A percentile compares a stretch with the other conserved stretches of the same genome.
Conservation (phyloP, 2,329 filamentous ascomycete genomes). For the Mariannaea elegans region DNA sequence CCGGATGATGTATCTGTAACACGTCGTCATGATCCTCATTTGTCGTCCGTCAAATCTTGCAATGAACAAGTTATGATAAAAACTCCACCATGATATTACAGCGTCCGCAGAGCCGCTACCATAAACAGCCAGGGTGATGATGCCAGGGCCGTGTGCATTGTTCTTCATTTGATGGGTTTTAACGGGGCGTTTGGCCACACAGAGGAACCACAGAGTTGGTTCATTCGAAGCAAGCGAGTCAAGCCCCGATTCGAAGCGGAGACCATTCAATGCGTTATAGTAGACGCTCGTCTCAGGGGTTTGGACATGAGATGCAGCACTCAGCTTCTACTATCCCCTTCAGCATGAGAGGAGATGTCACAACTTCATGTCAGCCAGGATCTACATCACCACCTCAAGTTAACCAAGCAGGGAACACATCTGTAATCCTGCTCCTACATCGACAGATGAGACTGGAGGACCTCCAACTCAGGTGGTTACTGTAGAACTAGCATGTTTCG, state of each 20-base stretch:
- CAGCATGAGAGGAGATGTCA: conserved; percentile 16
- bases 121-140: not conserved
- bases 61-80: too few species aligned
- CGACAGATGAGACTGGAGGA: not conserved
- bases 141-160: conserved; percentile 13
- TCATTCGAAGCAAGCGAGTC: conserved; percentile 1
- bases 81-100: not conserved
- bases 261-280: not conserved
- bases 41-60: too few species aligned
- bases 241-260: conserved; percentile 7
- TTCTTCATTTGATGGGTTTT: conserved; percentile 6
- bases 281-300: not conserved
- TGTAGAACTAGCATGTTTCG: conserved; percentile 22
- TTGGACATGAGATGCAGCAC: conserved; percentile 10
- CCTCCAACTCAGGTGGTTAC: conserved; percentile 16
- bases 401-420: conserved; percentile 8
- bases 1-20: too few species aligned
- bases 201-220: conserved; percentile 12
- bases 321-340: not conserved
- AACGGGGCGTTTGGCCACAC: conserved; percentile 4
- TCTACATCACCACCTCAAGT: conserved; percentile 19
- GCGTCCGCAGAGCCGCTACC: conserved; percentile 16
- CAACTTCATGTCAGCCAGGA: conserved; percentile 8
- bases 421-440: conserved; percentile 4
- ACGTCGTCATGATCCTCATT: too few species aligned